A percentile compares a stretch with the other conserved stretches of the same genome.
Evolutionary conservation across 441 rosid species (phyloP).

Genomic region (Gossypium aridum): DNA sequence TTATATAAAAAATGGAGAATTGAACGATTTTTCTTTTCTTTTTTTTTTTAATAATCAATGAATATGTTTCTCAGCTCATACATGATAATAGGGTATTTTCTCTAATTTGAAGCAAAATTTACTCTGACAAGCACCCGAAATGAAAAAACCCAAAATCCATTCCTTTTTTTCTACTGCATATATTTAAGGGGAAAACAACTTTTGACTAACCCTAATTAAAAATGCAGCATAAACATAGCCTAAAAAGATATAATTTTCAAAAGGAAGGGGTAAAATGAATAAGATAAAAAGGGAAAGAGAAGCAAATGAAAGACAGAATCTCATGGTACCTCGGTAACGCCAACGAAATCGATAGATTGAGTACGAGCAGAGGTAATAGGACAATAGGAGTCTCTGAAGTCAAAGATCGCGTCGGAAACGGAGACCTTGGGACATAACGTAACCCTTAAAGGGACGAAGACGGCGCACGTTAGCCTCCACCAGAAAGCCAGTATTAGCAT

Average conservation of each 20-base stretch:
- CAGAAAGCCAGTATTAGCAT: constrained; percentile 31
- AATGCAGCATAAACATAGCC: background rate
- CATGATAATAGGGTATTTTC: background rate
- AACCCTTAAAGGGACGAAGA: constrained; percentile 22
- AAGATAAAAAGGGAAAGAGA: background rate
- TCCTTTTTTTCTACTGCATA: background rate
- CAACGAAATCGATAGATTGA: constrained; percentile 29
- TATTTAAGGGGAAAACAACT: background rate
- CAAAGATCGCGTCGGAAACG: constrained; percentile 40
- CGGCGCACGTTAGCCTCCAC: constrained; percentile 27
- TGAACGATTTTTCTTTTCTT: background rate
- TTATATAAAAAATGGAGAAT: background rate
- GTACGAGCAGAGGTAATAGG: constrained; percentile 12
- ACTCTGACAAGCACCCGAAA: background rate
- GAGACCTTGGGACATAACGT: constrained; percentile 42
- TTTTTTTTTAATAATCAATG: background rate
- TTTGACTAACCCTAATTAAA: background rate
- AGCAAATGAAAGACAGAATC: background rate
- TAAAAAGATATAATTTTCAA: background rate
- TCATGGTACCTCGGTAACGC: constrained; percentile 62
- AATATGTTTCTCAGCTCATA: background rate
- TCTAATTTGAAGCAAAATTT: background rate
- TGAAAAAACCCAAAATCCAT: background rate
- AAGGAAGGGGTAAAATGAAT: background rate
- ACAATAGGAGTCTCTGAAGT: constrained; percentile 42